These are phyloP conservation scores for Fusarium sp. DNA, from an alignment of 2,329 filamentous ascomycete genomes.

Conservation along the genomic window DNA sequence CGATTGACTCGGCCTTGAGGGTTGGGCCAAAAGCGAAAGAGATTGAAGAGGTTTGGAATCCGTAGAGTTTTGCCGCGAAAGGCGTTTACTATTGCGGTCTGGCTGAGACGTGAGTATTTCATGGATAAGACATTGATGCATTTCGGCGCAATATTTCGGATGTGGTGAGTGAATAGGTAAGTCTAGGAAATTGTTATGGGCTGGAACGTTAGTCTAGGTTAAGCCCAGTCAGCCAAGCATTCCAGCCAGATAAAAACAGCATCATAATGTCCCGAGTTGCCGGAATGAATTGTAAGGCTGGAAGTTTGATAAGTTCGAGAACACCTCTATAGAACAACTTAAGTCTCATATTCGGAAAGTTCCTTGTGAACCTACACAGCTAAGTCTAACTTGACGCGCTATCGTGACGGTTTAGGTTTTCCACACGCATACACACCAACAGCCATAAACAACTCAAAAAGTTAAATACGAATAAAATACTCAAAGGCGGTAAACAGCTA, in stretches of 20 bases:
- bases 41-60: slow-evolving; percentile 44
- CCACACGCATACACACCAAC: neutral
- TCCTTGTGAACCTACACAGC: neutral
- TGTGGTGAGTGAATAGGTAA: neutral
- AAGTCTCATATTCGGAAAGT: neutral
- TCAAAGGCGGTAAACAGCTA: neutral
- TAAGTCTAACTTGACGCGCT: neutral
- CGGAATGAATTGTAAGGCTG: neutral
- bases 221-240: neutral
- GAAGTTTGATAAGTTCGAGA: neutral
- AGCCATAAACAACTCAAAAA: neutral
- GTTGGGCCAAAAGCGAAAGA: slow-evolving; percentile 47
- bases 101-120: slow-evolving; percentile 37
- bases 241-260: neutral
- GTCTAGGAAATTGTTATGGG: neutral
- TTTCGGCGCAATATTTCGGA: neutral
- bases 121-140: slow-evolving; percentile 12
- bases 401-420: neutral
- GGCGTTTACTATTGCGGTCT: slow-evolving; percentile 36
- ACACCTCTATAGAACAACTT: neutral
- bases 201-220: slow-evolving; percentile 19
- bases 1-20: slow-evolving; percentile 33
- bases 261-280: neutral
- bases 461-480: neutral
- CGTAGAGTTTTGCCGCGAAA: slow-evolving; percentile 48